Evolutionary conservation across 768 basidiomycete species (phyloP).

Genomic region (Hemileccinum rubropunctum): DNA sequence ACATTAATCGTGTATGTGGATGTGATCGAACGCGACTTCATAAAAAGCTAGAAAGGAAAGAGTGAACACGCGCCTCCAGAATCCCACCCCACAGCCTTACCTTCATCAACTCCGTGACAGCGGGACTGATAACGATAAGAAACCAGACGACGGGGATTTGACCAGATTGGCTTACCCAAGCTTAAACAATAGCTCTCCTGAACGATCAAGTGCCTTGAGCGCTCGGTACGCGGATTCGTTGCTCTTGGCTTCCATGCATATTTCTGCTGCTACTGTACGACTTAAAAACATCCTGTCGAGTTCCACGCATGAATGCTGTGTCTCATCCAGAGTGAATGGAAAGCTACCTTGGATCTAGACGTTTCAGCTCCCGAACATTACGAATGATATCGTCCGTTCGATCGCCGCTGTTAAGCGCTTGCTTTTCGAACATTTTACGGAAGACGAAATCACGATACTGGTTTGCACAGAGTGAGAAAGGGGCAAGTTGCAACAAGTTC

Average conservation of each 20-base stretch:
- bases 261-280: conserved; percentile 79
- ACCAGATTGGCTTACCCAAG: conserved; percentile 47
- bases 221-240: conserved; percentile 71
- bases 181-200: conserved; percentile 65
- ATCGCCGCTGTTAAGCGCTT: conserved; percentile 44
- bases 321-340: neutral
- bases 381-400: conserved; percentile 60
- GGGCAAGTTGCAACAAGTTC: neutral
- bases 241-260: conserved; percentile 75
- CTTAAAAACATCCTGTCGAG: conserved; percentile 70
- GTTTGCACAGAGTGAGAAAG: conserved; percentile 11
- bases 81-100: conserved; percentile 32
- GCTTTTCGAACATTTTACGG: conserved; percentile 78
- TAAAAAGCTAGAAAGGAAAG: conserved; percentile 51
- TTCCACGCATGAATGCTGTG: conserved; percentile 3
- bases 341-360: conserved; percentile 63
- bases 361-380: conserved; percentile 70
- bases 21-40: conserved; percentile 65
- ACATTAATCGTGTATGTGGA: conserved; percentile 45
- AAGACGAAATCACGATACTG: conserved; percentile 87
- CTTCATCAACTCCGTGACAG: conserved; percentile 68
- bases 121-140: conserved; percentile 24
- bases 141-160: neutral
- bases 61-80: conserved; percentile 1
- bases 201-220: conserved; percentile 62